Evolutionary conservation across 2,329 filamentous ascomycete genomes (phyloP).

Genomic region (Talaromyces sp.): DNA sequence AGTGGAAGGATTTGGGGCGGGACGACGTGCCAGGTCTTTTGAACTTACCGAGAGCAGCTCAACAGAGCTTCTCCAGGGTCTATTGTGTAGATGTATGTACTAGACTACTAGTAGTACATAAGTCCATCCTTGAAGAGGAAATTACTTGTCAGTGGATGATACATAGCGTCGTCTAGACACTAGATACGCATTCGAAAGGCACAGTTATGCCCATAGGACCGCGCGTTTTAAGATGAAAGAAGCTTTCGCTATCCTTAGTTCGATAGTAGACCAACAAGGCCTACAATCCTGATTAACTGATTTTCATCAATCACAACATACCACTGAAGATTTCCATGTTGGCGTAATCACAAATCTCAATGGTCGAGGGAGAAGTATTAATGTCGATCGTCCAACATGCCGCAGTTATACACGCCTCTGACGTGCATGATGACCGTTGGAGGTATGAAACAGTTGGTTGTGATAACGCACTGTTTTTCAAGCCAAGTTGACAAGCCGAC

Average conservation of each 20-base stretch:
- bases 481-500: not conserved
- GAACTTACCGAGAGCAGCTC: not conserved
- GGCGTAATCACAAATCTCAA: not conserved
- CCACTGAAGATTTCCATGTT: not conserved
- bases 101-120: not conserved
- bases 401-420: not conserved
- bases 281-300: not conserved
- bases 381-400: not conserved
- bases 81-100: not conserved
- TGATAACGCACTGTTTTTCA: not conserved
- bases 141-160: not conserved
- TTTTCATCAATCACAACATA: not conserved
- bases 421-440: not conserved
- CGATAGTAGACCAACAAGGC: not conserved
- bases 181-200: not conserved
- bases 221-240: not conserved
- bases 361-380: not conserved
- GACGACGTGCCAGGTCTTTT: not conserved
- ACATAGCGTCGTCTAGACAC: not conserved
- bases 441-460: not conserved
- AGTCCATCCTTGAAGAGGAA: not conserved
- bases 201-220: not conserved
- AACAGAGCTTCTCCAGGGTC: not conserved
- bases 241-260: not conserved
- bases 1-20: constrained; percentile 1